Conservation (phyloP, 805 yeast genomes). For the Candida qinlingensis region DNA sequence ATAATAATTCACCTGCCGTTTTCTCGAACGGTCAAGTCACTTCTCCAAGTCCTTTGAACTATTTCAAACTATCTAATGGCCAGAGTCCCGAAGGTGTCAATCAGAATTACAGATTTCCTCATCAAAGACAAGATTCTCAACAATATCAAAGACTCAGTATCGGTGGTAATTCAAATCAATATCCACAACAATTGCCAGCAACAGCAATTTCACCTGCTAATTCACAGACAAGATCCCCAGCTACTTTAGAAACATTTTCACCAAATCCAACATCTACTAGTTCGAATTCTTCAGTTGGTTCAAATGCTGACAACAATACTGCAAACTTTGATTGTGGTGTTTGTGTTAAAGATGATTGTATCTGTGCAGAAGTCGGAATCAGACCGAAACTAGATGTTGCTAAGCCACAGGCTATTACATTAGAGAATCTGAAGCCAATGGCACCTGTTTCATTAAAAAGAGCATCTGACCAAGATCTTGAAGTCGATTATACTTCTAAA, state of each 20-base stretch:
- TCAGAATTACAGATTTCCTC: slow-evolving; percentile 7
- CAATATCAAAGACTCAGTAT: slow-evolving; percentile 6
- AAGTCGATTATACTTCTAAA: slow-evolving; percentile 57
- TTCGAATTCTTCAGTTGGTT: slow-evolving; percentile 17
- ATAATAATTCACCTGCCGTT: slow-evolving; percentile 21
- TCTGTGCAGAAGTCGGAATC: slow-evolving; percentile 45
- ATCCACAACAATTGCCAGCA: slow-evolving; percentile 9
- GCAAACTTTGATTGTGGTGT: slow-evolving; percentile 47
- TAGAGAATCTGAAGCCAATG: slow-evolving; percentile 48
- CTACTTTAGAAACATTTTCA: slow-evolving; percentile 8
- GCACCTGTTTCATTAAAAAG: slow-evolving; percentile 59
- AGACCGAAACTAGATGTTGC: slow-evolving; percentile 11
- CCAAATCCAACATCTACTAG: slow-evolving; percentile 16
- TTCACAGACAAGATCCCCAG: slow-evolving; percentile 43
- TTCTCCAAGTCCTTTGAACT: slow-evolving; percentile 29
- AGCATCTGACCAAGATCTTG: slow-evolving; percentile 29
- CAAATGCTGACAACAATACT: slow-evolving; percentile 11
- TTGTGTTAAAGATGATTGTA: slow-evolving; percentile 64
- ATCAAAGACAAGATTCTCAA: slow-evolving; percentile 1
- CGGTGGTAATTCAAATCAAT: slow-evolving; percentile 3
- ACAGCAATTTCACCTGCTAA: slow-evolving; percentile 31
- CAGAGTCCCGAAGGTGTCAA: slow-evolving; percentile 7
- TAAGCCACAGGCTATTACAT: slow-evolving; percentile 7
- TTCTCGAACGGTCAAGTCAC: slow-evolving; percentile 21
- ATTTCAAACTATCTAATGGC: slow-evolving; percentile 41